Percentiles rank a stretch among this genome's conserved stretches.
phyloP scores from a whole-genome alignment of 305 asterid species.

The Ajuga reptans region DNA sequence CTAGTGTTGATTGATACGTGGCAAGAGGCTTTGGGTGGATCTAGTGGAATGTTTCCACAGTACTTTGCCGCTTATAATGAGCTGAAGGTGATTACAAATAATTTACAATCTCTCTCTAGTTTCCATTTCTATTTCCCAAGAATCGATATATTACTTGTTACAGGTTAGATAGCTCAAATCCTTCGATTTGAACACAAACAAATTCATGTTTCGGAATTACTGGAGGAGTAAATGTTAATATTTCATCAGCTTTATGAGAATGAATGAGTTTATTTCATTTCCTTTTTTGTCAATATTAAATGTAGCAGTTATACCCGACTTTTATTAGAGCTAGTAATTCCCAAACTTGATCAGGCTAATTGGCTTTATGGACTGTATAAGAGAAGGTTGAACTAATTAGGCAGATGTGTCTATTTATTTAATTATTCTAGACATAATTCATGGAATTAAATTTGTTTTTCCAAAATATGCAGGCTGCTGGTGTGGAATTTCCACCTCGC shows the following conservation, averaged over 20 bases:
- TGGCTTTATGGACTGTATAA: neutral
- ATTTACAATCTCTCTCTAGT: neutral
- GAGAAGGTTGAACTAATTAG: neutral
- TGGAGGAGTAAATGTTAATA: neutral
- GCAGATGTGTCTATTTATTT: neutral
- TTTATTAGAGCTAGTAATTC: neutral
- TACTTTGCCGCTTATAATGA: conserved; percentile 74
- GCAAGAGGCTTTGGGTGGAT: conserved; percentile 87
- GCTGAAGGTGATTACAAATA: conserved; percentile 57
- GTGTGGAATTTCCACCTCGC: conserved; percentile 80
- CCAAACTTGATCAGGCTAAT: neutral
- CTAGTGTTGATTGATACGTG: conserved; percentile 66
- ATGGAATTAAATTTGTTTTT: conserved; percentile 9
- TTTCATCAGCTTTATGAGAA: neutral
- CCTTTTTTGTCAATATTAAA: neutral
- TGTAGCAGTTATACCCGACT: no score
- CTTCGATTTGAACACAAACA: neutral
- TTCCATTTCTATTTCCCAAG: neutral
- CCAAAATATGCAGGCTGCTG: conserved; percentile 47
- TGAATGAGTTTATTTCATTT: neutral
- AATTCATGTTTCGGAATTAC: neutral
- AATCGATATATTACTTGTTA: neutral
- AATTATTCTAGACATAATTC: neutral
- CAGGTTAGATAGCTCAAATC: neutral
- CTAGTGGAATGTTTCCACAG: conserved; percentile 66